Evolutionary conservation across 352 stramenopile genomes (phyloP), one percentile per base, ranked within the genome.

Genomic region (Phytophthora crassamura): DNA sequence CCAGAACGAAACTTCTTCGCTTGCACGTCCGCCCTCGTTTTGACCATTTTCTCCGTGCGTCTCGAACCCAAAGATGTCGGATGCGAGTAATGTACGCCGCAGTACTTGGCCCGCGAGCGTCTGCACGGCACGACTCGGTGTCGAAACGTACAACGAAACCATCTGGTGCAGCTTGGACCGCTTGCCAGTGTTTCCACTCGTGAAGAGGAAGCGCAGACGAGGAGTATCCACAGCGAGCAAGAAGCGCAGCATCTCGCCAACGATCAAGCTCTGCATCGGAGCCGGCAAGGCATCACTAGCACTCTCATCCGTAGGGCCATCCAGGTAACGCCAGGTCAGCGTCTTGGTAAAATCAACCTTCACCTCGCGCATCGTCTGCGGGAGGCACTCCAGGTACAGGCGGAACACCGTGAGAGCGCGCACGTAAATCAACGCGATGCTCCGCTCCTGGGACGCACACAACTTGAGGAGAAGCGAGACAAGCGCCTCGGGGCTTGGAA

Each of bases 331-430:
- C 80, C 81, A 93, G 0, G 66, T 64, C 3, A 94, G 60, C n/a
- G 90, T 74, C 72, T 96, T 96, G 10, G 88, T 88, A 20, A 94
- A 86, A 65, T 96, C 88, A 35, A 91, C 75, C 64, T 96, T 96
- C 9, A 90, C 77, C 32, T 96, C 88, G 30, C 75, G 74, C 84
- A 93, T 96, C 2, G 76, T 59, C 11, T 89, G 74, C 1, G 86
- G 85, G 8, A 96, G 64, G 40, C 84, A 93, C 54, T 87, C 74
- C 16, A 93, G 50, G 50, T 96, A 96, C 11, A 91, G 59, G 5
- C 83, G 80, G 45, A 93, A 92, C 0, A 96, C 83, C 1, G 75
- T 82, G 16, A 96, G 75, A 2, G 82, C 80, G 25, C 87, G 82
- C 12, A 90, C 68, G 77, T 94, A 94, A 5, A 93, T 70, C n/a